Base-by-base conservation (phyloP, 257 asterid genomes). In the Parsonsia alboflavescens region DNA sequence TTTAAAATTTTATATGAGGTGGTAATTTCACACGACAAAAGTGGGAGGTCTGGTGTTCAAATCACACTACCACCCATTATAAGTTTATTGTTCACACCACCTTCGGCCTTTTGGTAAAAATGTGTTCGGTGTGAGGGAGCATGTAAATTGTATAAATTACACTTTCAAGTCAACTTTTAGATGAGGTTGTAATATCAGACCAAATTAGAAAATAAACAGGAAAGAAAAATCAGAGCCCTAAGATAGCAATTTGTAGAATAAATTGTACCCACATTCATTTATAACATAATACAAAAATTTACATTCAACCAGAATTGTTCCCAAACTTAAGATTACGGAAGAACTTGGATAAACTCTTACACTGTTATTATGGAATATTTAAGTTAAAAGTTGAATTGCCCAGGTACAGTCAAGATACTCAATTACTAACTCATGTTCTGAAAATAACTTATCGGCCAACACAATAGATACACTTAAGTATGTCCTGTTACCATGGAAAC, bases 241-340 rank as follows among this genome's bases (percentile, higher is more conserved):
- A 33, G 39, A 33, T 33, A 33, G 39, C 19, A 58, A 28, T n/a
- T 9, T 44, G 41, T 52, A 62, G 77, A n/a, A 17, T 10, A 46
- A 10, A 6, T 7, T 21, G 22, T 17, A 46, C 17, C 46, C 45
- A 46, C 12, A 26, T 15, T 48, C 49, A 73, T 62, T 11, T 63
- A 63, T 24, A 73, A 61, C 62, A 57, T 15, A 7, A 56, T 19
- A 49, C 70, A 6, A 39, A 74, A 74, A 74, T 52, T 17, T n/a
- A 63, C 12, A 8, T 10, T 3, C 17, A 24, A 58, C 21, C 39
- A 11, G 39, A 61, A 49, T 30, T 54, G 58, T 17, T 16, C n/a
- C 42, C 49, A 26, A 61, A 45, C 13, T n/a, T 8, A 11, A 26
- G 69, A 24, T 42, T 72, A 42, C 30, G 6, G 5, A 59, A 58